Base-by-base conservation (phyloP, 768 basidiomycete species). In the Boletus coccyginus region DNA sequence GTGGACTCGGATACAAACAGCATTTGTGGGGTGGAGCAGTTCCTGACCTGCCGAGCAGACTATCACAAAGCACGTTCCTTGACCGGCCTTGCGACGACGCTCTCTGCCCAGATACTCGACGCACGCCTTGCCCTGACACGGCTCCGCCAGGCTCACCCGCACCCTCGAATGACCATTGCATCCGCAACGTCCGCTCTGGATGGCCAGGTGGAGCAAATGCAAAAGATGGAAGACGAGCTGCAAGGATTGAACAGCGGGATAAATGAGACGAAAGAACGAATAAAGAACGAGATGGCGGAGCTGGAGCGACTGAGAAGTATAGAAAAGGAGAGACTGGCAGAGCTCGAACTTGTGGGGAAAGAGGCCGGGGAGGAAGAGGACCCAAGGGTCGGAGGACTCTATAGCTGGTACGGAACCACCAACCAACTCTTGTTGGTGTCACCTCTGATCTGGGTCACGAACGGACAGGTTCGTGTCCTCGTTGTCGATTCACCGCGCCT, bases 21-120 rank as follows among this genome's bases (percentile, higher is more conserved):
- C n/a, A n/a, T n/a, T n/a, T 27, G 19, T 32, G 35, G 3, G 2
- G 7, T 33, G 11, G n/a, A 3, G 3, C 21, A 14, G 35, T 51
- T 21, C 11, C 44, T 62, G 24, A 53, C 16, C 14, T 10, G 39
- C 21, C 13, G 50, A 3, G 3, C 56, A 90, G 90, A 90, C 56
- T 88, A 86, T 63, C 69, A 74, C 40, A 81, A 79, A 58, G 80
- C 85, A 0, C 82, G 81, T 42, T 69, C 75, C 2, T 70, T 81
- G 9, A 79, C 83, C 0, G 72, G 74, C 24, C 80, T 82, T 57
- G 85, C 87, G 2, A 74, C 83, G 21, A 59, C 77, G 3, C 80
- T 92, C 2, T 81, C 88, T 1, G 83, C 89, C 54, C 81, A 90
- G 68, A 92, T 95, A 62, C 81, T 92, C 56, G 92, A 94, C 66